Conservation (phyloP, 2,329 filamentous ascomycete species). For the Dendryphion nanum region DNA sequence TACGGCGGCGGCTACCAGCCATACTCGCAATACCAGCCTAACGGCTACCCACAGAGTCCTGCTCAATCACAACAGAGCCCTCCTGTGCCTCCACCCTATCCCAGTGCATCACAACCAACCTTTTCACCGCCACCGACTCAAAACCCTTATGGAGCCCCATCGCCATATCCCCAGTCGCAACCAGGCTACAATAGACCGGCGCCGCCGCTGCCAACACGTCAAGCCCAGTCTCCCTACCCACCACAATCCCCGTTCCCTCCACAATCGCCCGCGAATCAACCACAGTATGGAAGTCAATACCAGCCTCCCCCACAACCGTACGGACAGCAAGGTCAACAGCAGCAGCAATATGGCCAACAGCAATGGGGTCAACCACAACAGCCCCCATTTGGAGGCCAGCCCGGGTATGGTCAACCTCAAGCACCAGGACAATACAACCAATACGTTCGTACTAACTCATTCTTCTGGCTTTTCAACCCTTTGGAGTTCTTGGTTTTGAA, state of each 20-base stretch:
- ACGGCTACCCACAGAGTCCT: constrained; percentile 26
- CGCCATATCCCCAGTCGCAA: constrained; percentile 38
- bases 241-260: constrained; percentile 21
- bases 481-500: not conserved
- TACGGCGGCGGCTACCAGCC: constrained; percentile 32
- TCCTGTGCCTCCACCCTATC: constrained; percentile 31
- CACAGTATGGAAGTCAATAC: constrained; percentile 21
- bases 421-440: constrained; percentile 21
- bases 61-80: constrained; percentile 19
- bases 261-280: constrained; percentile 6
- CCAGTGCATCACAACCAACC: constrained; percentile 30
- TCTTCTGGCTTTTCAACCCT: not conserved
- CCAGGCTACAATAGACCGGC: constrained; percentile 32
- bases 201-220: constrained; percentile 29
- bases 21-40: constrained; percentile 24
- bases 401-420: constrained; percentile 21
- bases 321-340: constrained; percentile 25
- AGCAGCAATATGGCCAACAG: constrained; percentile 28
- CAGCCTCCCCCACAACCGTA: constrained; percentile 12
- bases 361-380: constrained; percentile 23
- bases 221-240: constrained; percentile 19
- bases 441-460: constrained; percentile 18
- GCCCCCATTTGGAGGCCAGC: constrained; percentile 19
- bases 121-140: constrained; percentile 29
- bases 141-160: constrained; percentile 34